phyloP scores from a whole-genome alignment of 1,284 basidiomycete genomes.

The Fomitiporia mediterranea region DNA sequence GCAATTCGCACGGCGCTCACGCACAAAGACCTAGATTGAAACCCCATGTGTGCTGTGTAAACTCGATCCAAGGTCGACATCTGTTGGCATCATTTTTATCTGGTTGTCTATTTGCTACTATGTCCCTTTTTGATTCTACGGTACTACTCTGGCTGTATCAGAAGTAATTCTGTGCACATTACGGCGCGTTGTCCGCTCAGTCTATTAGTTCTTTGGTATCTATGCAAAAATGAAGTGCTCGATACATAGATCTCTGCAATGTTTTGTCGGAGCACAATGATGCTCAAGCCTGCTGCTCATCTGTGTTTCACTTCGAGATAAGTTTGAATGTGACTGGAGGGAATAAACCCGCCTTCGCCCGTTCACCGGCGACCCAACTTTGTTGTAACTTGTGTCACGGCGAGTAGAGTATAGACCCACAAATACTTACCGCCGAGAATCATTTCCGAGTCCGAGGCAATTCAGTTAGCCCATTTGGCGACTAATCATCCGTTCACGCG shows the following conservation, averaged over 20 bases:
- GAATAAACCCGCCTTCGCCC: not conserved
- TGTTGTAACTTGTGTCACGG: not conserved
- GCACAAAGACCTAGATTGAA: not conserved
- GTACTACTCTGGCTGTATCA: not conserved
- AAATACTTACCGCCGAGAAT: constrained; percentile 2
- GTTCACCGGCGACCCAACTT: not conserved
- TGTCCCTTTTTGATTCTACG: not conserved
- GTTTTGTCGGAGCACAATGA: too few species aligned
- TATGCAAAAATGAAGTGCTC: too few species aligned
- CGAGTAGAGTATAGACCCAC: not conserved
- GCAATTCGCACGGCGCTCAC: too few species aligned
- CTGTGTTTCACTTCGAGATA: too few species aligned
- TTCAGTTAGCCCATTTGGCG: constrained; percentile 10
- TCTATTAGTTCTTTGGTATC: too few species aligned
- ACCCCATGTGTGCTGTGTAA: not conserved
- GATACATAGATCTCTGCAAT: too few species aligned
- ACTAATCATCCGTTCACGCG: not conserved
- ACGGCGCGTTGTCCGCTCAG: too few species aligned
- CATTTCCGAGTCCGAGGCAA: constrained; percentile 1
- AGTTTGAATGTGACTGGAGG: too few species aligned
- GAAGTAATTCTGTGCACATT: too few species aligned
- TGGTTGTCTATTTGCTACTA: not conserved
- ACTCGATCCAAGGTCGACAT: too few species aligned
- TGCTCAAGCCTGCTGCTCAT: too few species aligned
- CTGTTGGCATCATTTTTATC: too few species aligned